Evolutionary conservation across 176 grass and related monocot species (phyloP).

Genomic region (Pharus latifolius): DNA sequence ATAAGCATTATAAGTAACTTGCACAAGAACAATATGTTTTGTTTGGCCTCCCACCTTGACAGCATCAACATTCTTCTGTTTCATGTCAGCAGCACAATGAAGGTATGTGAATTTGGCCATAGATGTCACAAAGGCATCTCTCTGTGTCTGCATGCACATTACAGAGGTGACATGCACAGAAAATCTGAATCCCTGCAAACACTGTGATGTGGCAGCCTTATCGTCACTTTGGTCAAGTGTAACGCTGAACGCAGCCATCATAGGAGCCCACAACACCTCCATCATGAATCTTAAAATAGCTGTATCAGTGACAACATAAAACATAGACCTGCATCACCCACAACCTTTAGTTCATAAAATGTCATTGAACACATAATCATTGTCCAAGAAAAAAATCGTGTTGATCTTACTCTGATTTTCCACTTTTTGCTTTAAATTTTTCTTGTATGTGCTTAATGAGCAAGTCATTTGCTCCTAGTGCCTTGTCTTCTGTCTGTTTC

Average conservation of each 20-base stretch:
- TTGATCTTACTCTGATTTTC: constrained; percentile 79
- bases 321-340: constrained; percentile 62
- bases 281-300: constrained; percentile 94
- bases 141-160: constrained; percentile 93
- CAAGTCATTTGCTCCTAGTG: constrained; percentile 80
- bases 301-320: constrained; percentile 79
- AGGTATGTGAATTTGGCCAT: constrained; percentile 97
- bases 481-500: constrained; percentile 82
- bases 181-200: constrained; percentile 79
- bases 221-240: constrained; percentile 82
- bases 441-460: constrained; percentile 97
- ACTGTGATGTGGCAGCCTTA: constrained; percentile 79
- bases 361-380: background rate
- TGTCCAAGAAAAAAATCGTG: background rate
- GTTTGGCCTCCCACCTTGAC: constrained; percentile 52
- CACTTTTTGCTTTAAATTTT: constrained; percentile 87
- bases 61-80: constrained; percentile 95
- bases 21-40: background rate
- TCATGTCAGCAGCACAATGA: constrained; percentile 93
- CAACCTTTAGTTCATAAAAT: constrained; percentile 18
- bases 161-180: constrained; percentile 80
- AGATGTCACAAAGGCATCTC: constrained; percentile 94
- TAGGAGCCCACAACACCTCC: constrained; percentile 96
- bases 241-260: constrained; percentile 98
- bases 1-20: background rate